Conservation (phyloP, 305 asterid genomes). For the Fraxinus xanthoxyloides region DNA sequence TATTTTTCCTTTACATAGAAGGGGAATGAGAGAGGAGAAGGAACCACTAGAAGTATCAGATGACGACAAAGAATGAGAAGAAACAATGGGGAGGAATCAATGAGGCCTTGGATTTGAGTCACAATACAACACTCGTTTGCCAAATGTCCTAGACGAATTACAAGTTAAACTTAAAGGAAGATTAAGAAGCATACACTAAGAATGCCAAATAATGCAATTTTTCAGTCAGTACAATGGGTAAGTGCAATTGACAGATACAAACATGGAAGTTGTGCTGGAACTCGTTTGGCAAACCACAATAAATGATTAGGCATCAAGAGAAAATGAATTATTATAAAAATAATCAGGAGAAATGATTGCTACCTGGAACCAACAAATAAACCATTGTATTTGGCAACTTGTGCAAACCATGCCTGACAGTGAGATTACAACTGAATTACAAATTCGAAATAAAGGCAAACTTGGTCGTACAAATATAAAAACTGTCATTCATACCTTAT, state of each 20-base stretch:
- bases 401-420: constrained; percentile 84
- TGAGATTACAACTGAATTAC: constrained; percentile 24
- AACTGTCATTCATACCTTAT: constrained; percentile 47
- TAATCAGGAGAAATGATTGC: constrained; percentile 1
- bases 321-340: neutral
- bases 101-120: neutral
- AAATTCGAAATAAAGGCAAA: neutral
- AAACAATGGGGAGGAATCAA: neutral
- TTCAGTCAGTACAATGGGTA: neutral
- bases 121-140: neutral
- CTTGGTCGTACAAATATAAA: neutral
- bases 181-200: neutral
- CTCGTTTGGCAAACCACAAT: neutral
- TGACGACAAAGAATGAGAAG: neutral
- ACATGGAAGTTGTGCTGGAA: neutral
- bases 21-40: neutral
- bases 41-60: neutral
- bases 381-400: constrained; percentile 78
- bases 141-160: neutral
- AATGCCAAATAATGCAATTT: neutral
- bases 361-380: constrained; percentile 97
- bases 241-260: neutral
- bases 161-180: neutral
- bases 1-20: neutral
- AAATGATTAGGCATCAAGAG: neutral